Percentiles rank a stretch among this genome's conserved stretches.
phyloP scores from a whole-genome alignment of 2,329 filamentous ascomycete genomes.

The Penicillium sp. region DNA sequence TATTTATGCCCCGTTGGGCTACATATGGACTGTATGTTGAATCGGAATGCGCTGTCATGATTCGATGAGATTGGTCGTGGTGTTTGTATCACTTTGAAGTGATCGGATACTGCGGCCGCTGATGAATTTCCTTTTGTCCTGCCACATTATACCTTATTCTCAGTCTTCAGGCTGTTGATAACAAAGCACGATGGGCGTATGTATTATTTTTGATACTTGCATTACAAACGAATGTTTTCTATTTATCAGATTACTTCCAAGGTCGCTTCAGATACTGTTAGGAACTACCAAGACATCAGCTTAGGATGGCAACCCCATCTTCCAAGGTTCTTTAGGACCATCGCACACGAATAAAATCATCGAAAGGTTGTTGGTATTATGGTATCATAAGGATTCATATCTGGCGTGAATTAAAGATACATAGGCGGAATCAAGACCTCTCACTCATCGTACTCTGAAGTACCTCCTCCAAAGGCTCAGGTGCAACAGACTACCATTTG shows the following conservation, averaged over 20 bases:
- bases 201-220: background rate
- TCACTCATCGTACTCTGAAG: background rate
- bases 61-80: slow-evolving; percentile 9
- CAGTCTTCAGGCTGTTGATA: background rate
- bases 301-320: background rate
- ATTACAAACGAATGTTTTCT: background rate
- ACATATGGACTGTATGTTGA: background rate
- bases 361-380: background rate
- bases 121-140: slow-evolving; percentile 13
- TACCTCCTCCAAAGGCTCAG: too few relatives aligned
- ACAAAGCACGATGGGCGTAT: slow-evolving; percentile 1
- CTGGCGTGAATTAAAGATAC: background rate
- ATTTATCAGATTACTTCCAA: too few relatives aligned
- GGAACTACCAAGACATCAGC: background rate
- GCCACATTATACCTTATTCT: background rate
- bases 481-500: slow-evolving; percentile 19
- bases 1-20: background rate
- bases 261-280: too few relatives aligned
- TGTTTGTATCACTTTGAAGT: background rate
- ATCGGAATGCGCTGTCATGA: background rate
- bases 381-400: background rate
- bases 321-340: too few relatives aligned
- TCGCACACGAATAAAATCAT: too few relatives aligned
- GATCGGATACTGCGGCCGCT: background rate
- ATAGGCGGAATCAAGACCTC: background rate